Base-by-base conservation (phyloP, 805 yeast species). In the Jamesozyma lodderae region DNA sequence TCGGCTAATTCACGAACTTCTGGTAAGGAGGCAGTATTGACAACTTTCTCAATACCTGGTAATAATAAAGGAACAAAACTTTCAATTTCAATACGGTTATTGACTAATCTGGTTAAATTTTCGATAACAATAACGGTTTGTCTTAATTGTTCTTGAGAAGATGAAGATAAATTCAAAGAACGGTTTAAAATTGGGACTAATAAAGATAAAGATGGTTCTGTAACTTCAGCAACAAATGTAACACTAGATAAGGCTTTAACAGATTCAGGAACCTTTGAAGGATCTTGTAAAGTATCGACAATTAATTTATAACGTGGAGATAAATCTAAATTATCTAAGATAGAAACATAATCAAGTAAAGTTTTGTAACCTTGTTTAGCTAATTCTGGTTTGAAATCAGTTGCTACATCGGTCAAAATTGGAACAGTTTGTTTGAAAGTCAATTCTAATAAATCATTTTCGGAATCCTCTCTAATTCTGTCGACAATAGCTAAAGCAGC, bases 171-270 rank as follows among this genome's bases (percentile, higher is more conserved):
- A 68, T 82, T 76, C 55, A 90, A 70, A 2, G 97, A 90, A 60
- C 88, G 85, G 58, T 78, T 87, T 53, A 90, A 73, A 48, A 88
- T 88, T 33, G 98, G 98, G 33, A 85, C 96, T 55, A 90, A 70
- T 41, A 90, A 66, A 7, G 97, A 75, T 51, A 90, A 70, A 4
- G 94, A 94, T 4, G 97, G 94, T 67, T 88, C 97, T 13, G 96
- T 92, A 46, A 90, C 98, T 67, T 92, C 98, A 33, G 98, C 95
- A 35, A 90, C 97, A 61, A 90, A 90, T 0, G 98, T 92, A 38
- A 90, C 96, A 29, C 94, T 82, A 2, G 95, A 81, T 46, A 90
- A 72, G 31, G 90, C 76, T 63, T 81, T 84, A 61, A 90, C 84
- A 63, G 95, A 87, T 42, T 75, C 80, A 41, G 95, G 84, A 35